Percentiles rank a stretch among this genome's conserved stretches.
Evolutionary conservation across 2,329 filamentous ascomycete genomes (phyloP).

Genomic region (Chrysosporium keratinophilum): DNA sequence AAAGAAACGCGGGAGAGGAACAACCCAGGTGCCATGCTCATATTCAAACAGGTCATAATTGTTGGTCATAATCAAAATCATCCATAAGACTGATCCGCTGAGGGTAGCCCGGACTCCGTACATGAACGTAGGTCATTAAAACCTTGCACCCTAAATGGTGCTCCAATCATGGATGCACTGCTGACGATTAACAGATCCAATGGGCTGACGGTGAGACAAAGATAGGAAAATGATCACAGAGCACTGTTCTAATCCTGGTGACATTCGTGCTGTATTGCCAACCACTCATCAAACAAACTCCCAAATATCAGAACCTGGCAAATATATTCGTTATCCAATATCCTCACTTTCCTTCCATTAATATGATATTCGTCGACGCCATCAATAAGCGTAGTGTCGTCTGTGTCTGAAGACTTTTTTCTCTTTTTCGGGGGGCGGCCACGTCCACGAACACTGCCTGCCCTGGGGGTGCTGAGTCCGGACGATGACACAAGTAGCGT

Average conservation of each 20-base stretch:
- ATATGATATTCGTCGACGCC: slow-evolving; percentile 27
- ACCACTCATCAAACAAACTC: slow-evolving; percentile 54
- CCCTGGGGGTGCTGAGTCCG: background rate
- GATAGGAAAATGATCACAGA: background rate
- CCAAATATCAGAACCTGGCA: slow-evolving; percentile 89
- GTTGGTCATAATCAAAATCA: too few species aligned
- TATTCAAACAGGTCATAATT: too few species aligned
- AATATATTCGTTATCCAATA: slow-evolving; percentile 76
- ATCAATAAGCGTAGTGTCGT: slow-evolving; percentile 21
- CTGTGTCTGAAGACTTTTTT: slow-evolving; percentile 35
- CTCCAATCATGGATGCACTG: too few species aligned
- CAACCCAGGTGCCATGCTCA: too few species aligned
- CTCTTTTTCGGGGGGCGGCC: slow-evolving; percentile 32
- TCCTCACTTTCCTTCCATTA: slow-evolving; percentile 46
- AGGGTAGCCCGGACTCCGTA: too few species aligned
- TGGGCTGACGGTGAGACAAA: background rate
- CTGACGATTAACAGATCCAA: background rate
- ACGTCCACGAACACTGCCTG: slow-evolving; percentile 1
- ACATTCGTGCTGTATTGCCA: slow-evolving; percentile 1
- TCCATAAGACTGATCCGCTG: too few species aligned
- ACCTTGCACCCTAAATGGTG: too few species aligned
- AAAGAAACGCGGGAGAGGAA: too few species aligned
- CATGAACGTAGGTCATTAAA: too few species aligned
- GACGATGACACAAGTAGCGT: slow-evolving; percentile 15
- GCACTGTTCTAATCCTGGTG: background rate